phyloP scores from a whole-genome alignment of 805 yeast genomes.

The Candida germanica region DNA sequence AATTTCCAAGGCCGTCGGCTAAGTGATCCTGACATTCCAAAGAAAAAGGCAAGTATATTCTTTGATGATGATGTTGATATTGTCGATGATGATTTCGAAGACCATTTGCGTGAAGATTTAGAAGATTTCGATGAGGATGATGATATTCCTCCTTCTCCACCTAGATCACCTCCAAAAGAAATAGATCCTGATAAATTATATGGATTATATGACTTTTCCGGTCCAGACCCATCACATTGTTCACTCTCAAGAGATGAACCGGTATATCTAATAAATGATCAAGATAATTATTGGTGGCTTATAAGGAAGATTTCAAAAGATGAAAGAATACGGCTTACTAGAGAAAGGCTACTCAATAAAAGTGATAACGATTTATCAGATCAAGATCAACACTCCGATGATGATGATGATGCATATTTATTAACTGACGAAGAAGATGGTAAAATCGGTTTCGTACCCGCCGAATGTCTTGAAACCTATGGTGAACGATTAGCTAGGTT shows the following conservation, averaged over 20 bases:
- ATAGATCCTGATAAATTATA: slow-evolving; percentile 79
- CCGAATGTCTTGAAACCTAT: slow-evolving; percentile 89
- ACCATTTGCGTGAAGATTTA: slow-evolving; percentile 12
- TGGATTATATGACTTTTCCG: slow-evolving; percentile 82
- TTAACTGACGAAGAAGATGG: slow-evolving; percentile 49
- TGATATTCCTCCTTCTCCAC: slow-evolving; percentile 56
- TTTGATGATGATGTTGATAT: slow-evolving; percentile 20
- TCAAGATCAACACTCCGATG: slow-evolving; percentile 7
- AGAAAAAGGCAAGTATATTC: slow-evolving; percentile 8
- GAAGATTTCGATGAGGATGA: slow-evolving; percentile 43
- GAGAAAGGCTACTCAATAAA: slow-evolving; percentile 9
- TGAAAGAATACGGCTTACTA: slow-evolving; percentile 26
- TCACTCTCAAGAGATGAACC: slow-evolving; percentile 77
- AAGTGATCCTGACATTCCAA: slow-evolving; percentile 5
- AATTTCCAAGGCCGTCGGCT: neutral
- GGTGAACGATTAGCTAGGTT: slow-evolving; percentile 87
- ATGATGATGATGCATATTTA: slow-evolving; percentile 11
- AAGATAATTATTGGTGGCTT: slow-evolving; percentile 96
- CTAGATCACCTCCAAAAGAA: slow-evolving; percentile 75
- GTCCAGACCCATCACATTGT: slow-evolving; percentile 93
- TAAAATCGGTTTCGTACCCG: slow-evolving; percentile 92
- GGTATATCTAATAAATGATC: slow-evolving; percentile 77
- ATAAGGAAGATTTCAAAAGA: slow-evolving; percentile 47
- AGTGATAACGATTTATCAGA: slow-evolving; percentile 7
- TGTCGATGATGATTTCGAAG: slow-evolving; percentile 22